Base-by-base conservation (phyloP, 805 yeast species). In the Yarrowia sp. region DNA sequence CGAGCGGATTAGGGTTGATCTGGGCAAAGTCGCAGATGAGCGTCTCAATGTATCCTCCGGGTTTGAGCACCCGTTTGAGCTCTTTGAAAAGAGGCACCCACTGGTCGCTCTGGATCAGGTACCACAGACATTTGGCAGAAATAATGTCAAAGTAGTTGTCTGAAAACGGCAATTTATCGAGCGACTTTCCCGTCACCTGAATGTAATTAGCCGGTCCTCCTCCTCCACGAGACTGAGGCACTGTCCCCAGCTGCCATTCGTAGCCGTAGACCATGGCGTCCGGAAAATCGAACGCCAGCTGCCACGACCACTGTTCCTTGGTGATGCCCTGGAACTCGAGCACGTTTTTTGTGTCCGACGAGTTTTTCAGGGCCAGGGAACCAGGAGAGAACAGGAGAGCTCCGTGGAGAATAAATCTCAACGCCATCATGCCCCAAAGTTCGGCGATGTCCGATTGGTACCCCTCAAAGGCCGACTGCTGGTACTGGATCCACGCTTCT, bases 261-360 rank as follows among this genome's bases (percentile, higher is more conserved):
- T 73, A 72, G 41, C 79, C 79, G 53, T 76, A 76, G 15, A 76
- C 73, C 55, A 70, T 70, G 40, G 77, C 71, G 32, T 72, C 69
- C 1, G 79, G 79, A 50, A 69, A 70, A 58, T 76, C 79, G 38
- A 76, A 63, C 11, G 79, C 79, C 48, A 76, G 32, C 56, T 76
- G 77, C 79, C 79, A 76, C 5, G 77, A 73, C 79, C 79, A 76
- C 50, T 72, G 75, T 43, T 74, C 76, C 56, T 71, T 70, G 56
- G 71, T 56, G 45, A 72, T 70, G 9, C 75, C 74, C 69, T 74
- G 74, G 40, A 75, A 50, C 53, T 74, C 76, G 32, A 74, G 70
- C 19, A 74, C 65, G 40, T 58, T 58, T 15, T 69, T 46, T 5
- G 69, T 66, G 38, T 58, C 69, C 5, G 35, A 9, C 11, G 56